Base-by-base conservation (phyloP, 2,329 filamentous ascomycete species). In the Knufia fluminis region DNA sequence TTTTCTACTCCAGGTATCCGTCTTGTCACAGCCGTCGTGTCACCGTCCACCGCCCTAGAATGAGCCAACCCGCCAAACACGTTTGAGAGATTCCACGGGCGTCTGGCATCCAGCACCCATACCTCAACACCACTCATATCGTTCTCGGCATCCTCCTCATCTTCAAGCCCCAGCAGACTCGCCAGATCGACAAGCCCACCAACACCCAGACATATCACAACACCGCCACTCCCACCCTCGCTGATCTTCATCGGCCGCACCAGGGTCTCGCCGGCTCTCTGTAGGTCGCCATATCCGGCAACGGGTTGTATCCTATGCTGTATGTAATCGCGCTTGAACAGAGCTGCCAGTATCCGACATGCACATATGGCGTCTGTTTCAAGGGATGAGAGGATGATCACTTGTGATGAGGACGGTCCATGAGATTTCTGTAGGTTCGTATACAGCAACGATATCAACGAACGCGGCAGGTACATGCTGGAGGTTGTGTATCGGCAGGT, bases 251-350 rank as follows among this genome's bases (percentile, higher is more conserved):
- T 89, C 9, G 89, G 89, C 48, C 75, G 76, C 35, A 96, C 85
- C 39, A 94, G 75, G 57, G 90, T 82, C 61, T 79, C 78, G 40
- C 90, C 90, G 19, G 84, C 84, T 59, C 80, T 82, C 62, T 86
- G 78, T 41, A 98, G 79, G 65, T 97, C 92, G 57, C 80, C 83
- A 79, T 96, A 97, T 49, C 92, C 92, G 17, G 87, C 81, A 48
- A 98, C 84, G 1, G 92, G 92, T 62, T 96, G 87, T 62, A 97
- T 95, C 69, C 96, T 97, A 72, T 97, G 91, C 12, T 85, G 86
- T 59, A 98, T 94, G 64, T 94, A 97, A 73, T 98, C 92, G 74
- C 91, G 85, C 70, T 94, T 96, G 53, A 98, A 76, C n/a, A 98
- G 77, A 45, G 85, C 79, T 2, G 91, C 94, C 42, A 98, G 80